A percentile compares a stretch with the other conserved stretches of the same genome.
Conservation (phyloP, 495 filamentous ascomycete species). For the Jackrogersella minutella region DNA sequence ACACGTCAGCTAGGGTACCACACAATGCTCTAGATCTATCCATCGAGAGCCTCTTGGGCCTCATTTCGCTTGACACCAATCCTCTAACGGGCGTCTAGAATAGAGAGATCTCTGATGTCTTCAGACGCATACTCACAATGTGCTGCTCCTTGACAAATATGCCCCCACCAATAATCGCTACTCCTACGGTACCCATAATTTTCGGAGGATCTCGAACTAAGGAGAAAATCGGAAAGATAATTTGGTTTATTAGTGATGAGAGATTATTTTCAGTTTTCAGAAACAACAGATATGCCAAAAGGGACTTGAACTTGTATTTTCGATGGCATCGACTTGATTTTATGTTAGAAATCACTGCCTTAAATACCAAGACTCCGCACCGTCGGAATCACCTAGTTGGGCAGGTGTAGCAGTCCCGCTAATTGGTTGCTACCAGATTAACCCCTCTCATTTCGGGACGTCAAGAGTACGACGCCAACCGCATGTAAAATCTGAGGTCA, state of each 20-base stretch:
- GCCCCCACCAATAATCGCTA: constrained; percentile 75
- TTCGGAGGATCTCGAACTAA: background rate
- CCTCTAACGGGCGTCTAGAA: background rate
- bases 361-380: constrained; percentile 1
- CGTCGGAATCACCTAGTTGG: constrained; percentile 10
- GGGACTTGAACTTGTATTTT: background rate
- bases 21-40: constrained; percentile 11
- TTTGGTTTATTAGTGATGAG: background rate
- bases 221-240: background rate
- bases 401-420: constrained; percentile 9
- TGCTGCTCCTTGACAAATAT: constrained; percentile 57
- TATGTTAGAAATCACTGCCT: constrained; percentile 1
- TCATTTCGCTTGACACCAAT: background rate
- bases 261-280: background rate
- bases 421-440: background rate
- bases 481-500: constrained; percentile 1
- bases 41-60: background rate
- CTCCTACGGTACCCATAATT: constrained; percentile 57
- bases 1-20: constrained; percentile 27
- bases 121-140: constrained; percentile 43
- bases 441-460: constrained; percentile 1
- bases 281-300: background rate
- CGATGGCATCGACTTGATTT: background rate
- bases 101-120: background rate
- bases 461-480: background rate